Base-by-base conservation (phyloP, 2,329 filamentous ascomycete species). In the Pseudopyricularia cyperi region DNA sequence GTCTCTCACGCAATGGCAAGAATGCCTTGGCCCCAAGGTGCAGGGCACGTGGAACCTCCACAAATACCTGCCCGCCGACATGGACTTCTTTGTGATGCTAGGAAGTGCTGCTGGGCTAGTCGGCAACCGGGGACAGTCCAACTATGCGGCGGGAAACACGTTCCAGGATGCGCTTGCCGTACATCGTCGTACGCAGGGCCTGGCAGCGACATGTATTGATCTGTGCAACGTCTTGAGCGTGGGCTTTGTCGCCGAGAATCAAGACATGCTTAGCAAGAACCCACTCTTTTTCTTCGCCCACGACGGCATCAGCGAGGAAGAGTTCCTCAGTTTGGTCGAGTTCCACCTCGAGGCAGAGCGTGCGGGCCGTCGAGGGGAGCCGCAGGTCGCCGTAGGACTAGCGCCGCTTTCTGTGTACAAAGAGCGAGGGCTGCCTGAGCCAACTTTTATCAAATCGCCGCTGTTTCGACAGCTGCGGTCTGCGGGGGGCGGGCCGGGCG, bases 1-100 rank as follows among this genome's bases (percentile, higher is more conserved):
- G 74, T 64, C 63, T 0, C 68, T 66, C 53, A 60, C 63, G 1
- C 64, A 71, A 51, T 80, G 75, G 71, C 54, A 57, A 3, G 55
- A 63, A 4, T 70, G 69, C 2, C 63, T 73, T n/a, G 59, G 55
- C 0, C 74, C 77, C 49, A 82, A 82, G 62, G 70, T 71, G 0
- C 47, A 64, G 0, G 78, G 77, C 3, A 71, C 74, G 0, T 65
- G 62, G 60, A 75, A 78, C 49, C 66, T 81, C 2, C 67, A 76
- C 53, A 54, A 66, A 14, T 59, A 62, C 14, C 61, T 74, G 7
- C 63, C 61, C 2, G 8, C 54, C 0, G 58, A 64, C 19, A 57
- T 72, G 33, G 69, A 71, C 12, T 72, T 72, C 57, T 72, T 72
- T 59, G 67, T 72, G 57, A 68, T 72, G 68, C 71, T 68, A 0